Percentiles rank a stretch among this genome's conserved stretches.
phyloP scores from a whole-genome alignment of 306 rosid species.

The Gynostemma pentaphyllum region DNA sequence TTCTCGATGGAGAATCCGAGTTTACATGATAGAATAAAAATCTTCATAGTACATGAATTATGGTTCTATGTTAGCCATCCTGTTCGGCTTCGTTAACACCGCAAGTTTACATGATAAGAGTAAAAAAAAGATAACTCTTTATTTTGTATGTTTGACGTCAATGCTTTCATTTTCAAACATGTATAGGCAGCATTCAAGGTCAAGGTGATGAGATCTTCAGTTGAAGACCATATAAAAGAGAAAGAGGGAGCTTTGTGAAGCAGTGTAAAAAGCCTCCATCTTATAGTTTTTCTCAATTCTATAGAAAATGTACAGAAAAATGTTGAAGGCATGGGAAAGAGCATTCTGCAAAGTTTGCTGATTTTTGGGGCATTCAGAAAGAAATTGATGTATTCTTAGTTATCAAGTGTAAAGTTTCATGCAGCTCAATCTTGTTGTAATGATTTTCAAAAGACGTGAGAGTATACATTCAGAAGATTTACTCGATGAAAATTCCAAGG shows the following conservation, averaged over 20 bases:
- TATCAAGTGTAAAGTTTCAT: neutral
- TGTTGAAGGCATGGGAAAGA: conserved; percentile 7
- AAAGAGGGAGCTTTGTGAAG: conserved; percentile 25
- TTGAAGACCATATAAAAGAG: conserved; percentile 17
- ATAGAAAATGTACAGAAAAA: conserved; percentile 43
- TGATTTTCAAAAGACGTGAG: neutral
- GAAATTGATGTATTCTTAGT: neutral
- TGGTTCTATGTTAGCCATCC: too few species aligned
- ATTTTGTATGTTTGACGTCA: too few species aligned
- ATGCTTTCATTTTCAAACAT: neutral
- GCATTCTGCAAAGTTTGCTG: neutral
- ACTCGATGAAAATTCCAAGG: too few species aligned
- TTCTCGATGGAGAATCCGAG: too few species aligned
- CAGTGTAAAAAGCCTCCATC: conserved; percentile 2
- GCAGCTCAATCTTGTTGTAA: neutral
- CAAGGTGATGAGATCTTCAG: conserved; percentile 45
- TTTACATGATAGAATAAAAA: too few species aligned
- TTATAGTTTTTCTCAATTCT: neutral
- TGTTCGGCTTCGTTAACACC: too few species aligned
- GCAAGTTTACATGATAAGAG: too few species aligned
- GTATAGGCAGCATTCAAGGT: conserved; percentile 60
- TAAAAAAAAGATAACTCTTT: too few species aligned
- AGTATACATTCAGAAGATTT: too few species aligned
- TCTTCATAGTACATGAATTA: too few species aligned
- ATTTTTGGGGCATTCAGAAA: neutral